Evolutionary conservation across 108 stramenopile species (phyloP).

Genomic region (Stephanodiscus triporus): DNA sequence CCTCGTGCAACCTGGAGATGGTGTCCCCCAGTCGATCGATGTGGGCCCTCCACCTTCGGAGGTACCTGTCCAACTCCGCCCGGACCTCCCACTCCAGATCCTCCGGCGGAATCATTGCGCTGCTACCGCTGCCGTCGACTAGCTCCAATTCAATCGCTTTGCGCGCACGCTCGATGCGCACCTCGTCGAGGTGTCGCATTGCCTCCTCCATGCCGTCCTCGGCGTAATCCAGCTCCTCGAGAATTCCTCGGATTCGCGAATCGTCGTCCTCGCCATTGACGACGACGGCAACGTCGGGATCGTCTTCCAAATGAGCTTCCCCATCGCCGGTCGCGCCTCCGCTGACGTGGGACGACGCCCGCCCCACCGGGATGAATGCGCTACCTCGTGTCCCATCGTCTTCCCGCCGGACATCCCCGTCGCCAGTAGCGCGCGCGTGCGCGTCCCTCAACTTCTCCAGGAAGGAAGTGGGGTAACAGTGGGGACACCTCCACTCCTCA

Average conservation of each 20-base stretch:
- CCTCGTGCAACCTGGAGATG: slow-evolving; percentile 40
- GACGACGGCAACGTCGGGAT: too few species aligned
- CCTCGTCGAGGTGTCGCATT: neutral
- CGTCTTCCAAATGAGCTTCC: neutral
- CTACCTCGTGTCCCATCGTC: neutral
- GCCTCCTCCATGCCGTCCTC: slow-evolving; percentile 1
- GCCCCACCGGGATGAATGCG: neutral
- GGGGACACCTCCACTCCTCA: slow-evolving; percentile 46
- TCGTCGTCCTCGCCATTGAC: slow-evolving; percentile 8
- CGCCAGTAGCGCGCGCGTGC: neutral
- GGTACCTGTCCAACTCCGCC: slow-evolving; percentile 23
- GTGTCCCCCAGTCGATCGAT: slow-evolving; percentile 27
- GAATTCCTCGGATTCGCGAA: neutral
- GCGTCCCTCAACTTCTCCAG: slow-evolving; percentile 26
- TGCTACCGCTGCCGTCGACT: neutral
- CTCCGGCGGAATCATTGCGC: neutral
- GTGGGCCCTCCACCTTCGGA: slow-evolving; percentile 25
- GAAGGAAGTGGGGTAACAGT: slow-evolving; percentile 41
- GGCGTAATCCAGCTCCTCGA: slow-evolving; percentile 22
- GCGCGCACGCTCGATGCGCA: slow-evolving; percentile 6
- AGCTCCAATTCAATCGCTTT: slow-evolving; percentile 25
- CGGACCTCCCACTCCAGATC: slow-evolving; percentile 27
- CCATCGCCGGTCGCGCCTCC: slow-evolving; percentile 18
- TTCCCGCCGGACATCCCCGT: neutral
- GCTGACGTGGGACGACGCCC: slow-evolving; percentile 23